Evolutionary conservation across 352 stramenopile genomes (phyloP).

Genomic region (Pythium myriotylum): DNA sequence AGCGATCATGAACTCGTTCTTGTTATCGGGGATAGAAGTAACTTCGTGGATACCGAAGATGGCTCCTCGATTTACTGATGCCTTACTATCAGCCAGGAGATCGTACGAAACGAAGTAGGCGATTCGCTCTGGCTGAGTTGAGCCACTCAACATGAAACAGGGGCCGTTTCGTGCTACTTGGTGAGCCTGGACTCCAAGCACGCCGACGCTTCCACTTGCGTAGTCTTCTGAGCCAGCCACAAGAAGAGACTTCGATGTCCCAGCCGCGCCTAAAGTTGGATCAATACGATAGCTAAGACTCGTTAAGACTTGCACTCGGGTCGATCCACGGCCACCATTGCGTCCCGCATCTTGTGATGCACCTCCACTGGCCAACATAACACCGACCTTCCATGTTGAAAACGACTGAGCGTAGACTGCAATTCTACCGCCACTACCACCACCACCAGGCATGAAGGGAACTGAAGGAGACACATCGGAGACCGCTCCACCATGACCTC

Average conservation of each 20-base stretch:
- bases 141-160: constrained; percentile 35
- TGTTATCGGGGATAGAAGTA: constrained; percentile 19
- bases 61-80: constrained; percentile 57
- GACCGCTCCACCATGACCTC: constrained; percentile 81
- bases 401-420: constrained; percentile 93
- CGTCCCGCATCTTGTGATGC: constrained; percentile 45
- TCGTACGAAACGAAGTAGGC: constrained; percentile 79
- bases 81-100: constrained; percentile 39
- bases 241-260: constrained; percentile 70
- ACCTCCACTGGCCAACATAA: constrained; percentile 79
- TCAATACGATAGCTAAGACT: constrained; percentile 61
- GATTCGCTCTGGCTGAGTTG: constrained; percentile 47
- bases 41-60: constrained; percentile 55
- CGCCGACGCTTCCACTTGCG: constrained; percentile 7
- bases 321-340: constrained; percentile 41
- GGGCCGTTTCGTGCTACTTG: constrained; percentile 53
- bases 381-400: constrained; percentile 78
- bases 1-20: constrained; percentile 62
- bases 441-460: constrained; percentile 65
- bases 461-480: constrained; percentile 13
- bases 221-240: constrained; percentile 53
- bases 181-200: constrained; percentile 28
- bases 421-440: constrained; percentile 84
- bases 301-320: constrained; percentile 46
- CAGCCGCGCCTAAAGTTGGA: constrained; percentile 62